Conservation (phyloP, 176 grass and related monocot genomes). For the Saccharum spontaneum region DNA sequence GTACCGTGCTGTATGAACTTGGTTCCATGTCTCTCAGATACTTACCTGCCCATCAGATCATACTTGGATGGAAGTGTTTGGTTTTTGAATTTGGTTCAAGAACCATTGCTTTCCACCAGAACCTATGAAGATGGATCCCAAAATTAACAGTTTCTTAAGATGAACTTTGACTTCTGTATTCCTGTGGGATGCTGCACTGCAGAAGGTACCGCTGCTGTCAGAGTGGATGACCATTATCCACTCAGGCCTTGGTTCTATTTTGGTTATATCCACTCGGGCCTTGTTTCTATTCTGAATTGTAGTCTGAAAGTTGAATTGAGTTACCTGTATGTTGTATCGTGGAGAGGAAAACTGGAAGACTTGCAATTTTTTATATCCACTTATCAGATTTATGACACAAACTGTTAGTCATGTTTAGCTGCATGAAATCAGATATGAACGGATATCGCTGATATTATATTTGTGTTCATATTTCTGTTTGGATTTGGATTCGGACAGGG, state of each 20-base stretch:
- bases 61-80: slow-evolving; percentile 14
- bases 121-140: neutral
- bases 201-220: neutral
- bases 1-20: slow-evolving; percentile 72
- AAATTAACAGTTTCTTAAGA: neutral
- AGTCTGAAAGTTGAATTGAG: neutral
- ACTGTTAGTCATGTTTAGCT: neutral
- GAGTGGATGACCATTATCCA: neutral
- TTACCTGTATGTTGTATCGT: slow-evolving; percentile 8
- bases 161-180: slow-evolving; percentile 6
- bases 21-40: neutral
- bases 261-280: neutral
- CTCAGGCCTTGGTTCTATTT: neutral
- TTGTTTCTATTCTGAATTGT: neutral
- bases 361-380: neutral
- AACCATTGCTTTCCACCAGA: slow-evolving; percentile 15
- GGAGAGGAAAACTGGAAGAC: neutral
- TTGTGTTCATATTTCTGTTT: too few relatives aligned
- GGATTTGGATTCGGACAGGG: too few relatives aligned
- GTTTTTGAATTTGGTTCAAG: neutral
- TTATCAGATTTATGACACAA: neutral
- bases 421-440: too few relatives aligned
- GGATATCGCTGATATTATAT: too few relatives aligned
- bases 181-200: neutral
- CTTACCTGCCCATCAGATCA: neutral